Evolutionary conservation across 2,329 filamentous ascomycete genomes (phyloP).

Genomic region (Trichoderma asperellum): DNA sequence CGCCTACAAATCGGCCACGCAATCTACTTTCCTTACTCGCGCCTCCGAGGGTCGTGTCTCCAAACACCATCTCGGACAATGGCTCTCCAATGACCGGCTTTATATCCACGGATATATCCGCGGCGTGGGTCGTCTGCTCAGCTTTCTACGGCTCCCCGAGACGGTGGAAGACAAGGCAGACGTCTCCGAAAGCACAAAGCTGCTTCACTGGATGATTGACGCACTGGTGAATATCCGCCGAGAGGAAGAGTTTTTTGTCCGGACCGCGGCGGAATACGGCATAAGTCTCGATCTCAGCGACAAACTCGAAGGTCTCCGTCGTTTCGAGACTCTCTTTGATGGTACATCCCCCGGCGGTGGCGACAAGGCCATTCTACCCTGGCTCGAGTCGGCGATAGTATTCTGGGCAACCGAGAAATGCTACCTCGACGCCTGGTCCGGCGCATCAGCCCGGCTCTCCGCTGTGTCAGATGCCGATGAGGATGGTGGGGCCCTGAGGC

Average conservation of each 20-base stretch:
- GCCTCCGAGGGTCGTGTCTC: conserved; percentile 66
- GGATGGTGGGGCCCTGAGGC: conserved; percentile 67
- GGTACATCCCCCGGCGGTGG: conserved; percentile 50
- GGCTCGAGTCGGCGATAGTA: conserved; percentile 70
- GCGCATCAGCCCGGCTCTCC: conserved; percentile 48
- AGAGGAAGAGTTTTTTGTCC: conserved; percentile 70
- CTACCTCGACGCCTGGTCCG: conserved; percentile 64
- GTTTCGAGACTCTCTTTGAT: conserved; percentile 55
- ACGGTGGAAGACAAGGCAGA: conserved; percentile 28
- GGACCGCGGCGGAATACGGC: conserved; percentile 63
- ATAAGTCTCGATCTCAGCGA: conserved; percentile 53
- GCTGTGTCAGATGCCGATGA: conserved; percentile 48
- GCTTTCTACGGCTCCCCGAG: conserved; percentile 61
- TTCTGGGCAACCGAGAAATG: conserved; percentile 76
- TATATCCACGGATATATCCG: conserved; percentile 72
- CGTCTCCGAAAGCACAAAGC: conserved; percentile 53
- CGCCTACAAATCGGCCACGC: conserved; percentile 61
- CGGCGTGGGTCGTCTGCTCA: conserved; percentile 67
- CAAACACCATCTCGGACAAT: conserved; percentile 60
- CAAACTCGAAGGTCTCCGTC: conserved; percentile 46
- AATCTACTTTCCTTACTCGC: conserved; percentile 66
- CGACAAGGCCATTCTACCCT: conserved; percentile 46
- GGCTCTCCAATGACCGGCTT: conserved; percentile 73
- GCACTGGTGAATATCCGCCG: conserved; percentile 68
- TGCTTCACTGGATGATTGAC: conserved; percentile 65